A percentile compares a stretch with the other conserved stretches of the same genome.
phyloP scores from a whole-genome alignment of 1,284 basidiomycete species.

The Rhodotorula sp. region DNA sequence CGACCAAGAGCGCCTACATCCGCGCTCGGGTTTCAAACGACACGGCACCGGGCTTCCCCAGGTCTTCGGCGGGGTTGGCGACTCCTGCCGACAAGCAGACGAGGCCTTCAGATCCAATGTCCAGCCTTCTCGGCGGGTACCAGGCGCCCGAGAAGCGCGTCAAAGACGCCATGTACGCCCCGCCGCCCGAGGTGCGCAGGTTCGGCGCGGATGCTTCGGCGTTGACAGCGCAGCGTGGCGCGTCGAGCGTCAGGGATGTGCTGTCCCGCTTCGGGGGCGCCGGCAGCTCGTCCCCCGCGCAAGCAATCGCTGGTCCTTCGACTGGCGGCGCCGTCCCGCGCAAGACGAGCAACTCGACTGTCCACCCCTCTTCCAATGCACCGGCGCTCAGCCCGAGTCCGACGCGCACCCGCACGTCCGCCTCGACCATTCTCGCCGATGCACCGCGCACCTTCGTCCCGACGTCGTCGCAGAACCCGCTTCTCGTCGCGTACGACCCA shows the following conservation, averaged over 20 bases:
- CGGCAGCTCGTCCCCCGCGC: background rate
- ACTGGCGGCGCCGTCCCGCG: no score
- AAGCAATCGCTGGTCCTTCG: no score
- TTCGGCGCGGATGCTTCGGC: conserved; percentile 2
- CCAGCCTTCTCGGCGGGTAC: conserved; percentile 25
- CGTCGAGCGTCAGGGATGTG: background rate
- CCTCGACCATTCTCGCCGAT: background rate
- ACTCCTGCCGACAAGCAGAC: background rate
- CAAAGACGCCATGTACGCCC: conserved; percentile 33
- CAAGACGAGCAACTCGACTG: no score
- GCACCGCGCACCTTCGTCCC: background rate
- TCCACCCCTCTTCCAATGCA: background rate
- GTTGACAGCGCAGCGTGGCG: background rate
- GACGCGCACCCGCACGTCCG: background rate
- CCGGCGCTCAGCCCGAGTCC: no score
- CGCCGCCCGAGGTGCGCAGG: conserved; percentile 22
- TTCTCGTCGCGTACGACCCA: conserved; percentile 11
- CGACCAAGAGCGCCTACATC: conserved; percentile 36
- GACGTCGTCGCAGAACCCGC: conserved; percentile 15
- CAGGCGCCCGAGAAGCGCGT: conserved; percentile 6
- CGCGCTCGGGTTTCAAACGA: conserved; percentile 21
- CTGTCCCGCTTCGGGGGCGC: background rate
- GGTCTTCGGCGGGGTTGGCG: no score
- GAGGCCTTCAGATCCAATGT: conserved; percentile 7
- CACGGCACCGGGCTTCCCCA: conserved; percentile 28